A percentile compares a stretch with the other conserved stretches of the same genome.
phyloP scores from a whole-genome alignment of 768 basidiomycete species.

The Suillus placidus region DNA sequence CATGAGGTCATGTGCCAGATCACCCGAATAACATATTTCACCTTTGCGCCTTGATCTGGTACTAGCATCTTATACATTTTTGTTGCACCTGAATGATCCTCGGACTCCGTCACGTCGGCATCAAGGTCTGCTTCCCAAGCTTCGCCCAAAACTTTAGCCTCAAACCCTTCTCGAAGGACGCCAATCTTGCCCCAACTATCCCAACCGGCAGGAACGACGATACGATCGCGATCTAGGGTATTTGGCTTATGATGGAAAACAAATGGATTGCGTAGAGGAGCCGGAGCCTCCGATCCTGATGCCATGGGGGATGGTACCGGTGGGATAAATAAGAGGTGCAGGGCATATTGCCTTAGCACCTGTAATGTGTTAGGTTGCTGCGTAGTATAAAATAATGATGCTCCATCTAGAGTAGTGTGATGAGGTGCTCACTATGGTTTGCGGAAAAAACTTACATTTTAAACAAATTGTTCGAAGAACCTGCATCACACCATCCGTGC shows the following conservation, averaged over 20 bases:
- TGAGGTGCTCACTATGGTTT: background rate
- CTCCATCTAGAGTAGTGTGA: constrained; percentile 67
- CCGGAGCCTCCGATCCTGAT: constrained; percentile 38
- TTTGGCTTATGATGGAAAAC: constrained; percentile 88
- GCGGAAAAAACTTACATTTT: constrained; percentile 67
- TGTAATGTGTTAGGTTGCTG: constrained; percentile 74
- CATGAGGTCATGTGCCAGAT: background rate
- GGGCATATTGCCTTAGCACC: constrained; percentile 77
- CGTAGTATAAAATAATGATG: constrained; percentile 89
- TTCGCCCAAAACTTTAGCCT: constrained; percentile 77
- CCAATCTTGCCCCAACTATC: constrained; percentile 97
- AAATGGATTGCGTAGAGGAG: constrained; percentile 76
- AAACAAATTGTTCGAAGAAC: constrained; percentile 90
- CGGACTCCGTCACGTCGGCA: constrained; percentile 41
- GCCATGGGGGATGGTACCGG: constrained; percentile 56
- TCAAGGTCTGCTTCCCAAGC: constrained; percentile 78
- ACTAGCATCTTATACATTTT: constrained; percentile 72
- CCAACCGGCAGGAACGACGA: constrained; percentile 95
- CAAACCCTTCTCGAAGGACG: constrained; percentile 89
- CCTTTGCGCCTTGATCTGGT: constrained; percentile 75
- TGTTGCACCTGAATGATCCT: constrained; percentile 56
- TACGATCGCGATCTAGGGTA: constrained; percentile 88
- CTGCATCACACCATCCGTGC: constrained; percentile 94
- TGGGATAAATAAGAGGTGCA: constrained; percentile 66
- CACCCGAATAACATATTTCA: constrained; percentile 31